These are phyloP conservation scores for Tulasnella sp. DNA, from an alignment of 768 basidiomycete genomes.

Conservation along the genomic window DNA sequence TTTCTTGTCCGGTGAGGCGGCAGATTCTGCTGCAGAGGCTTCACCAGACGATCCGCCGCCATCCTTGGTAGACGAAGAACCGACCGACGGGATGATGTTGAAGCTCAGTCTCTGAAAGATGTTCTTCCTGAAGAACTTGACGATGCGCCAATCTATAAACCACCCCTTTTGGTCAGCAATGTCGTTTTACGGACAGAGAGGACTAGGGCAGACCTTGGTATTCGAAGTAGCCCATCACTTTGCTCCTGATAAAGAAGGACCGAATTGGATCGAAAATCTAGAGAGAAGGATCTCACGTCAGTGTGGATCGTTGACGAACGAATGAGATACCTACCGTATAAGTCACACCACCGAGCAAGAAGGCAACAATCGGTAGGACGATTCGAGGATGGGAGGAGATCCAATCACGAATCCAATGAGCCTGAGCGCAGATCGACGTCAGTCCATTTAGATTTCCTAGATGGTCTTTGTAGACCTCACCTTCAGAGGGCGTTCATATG, in stretches of 20 bases:
- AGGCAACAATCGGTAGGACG: slow-evolving; percentile 68
- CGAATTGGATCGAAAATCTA: slow-evolving; percentile 92
- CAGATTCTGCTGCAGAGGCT: background rate
- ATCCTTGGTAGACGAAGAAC: background rate
- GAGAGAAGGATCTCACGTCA: background rate
- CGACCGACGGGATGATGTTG: slow-evolving; percentile 10
- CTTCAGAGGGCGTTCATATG: slow-evolving; percentile 58
- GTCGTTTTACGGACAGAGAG: background rate
- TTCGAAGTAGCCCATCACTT: slow-evolving; percentile 79
- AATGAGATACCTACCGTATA: slow-evolving; percentile 58
- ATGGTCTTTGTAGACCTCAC: background rate
- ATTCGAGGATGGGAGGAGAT: slow-evolving; percentile 80
- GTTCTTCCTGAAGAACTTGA: slow-evolving; percentile 65
- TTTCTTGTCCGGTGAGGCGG: slow-evolving; percentile 15
- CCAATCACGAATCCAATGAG: slow-evolving; percentile 67
- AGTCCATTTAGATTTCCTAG: background rate
- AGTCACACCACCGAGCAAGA: slow-evolving; percentile 81
- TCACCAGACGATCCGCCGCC: background rate
- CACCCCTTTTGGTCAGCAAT: background rate
- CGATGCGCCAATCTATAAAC: slow-evolving; percentile 55
- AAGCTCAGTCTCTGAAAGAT: slow-evolving; percentile 47
- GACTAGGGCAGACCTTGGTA: slow-evolving; percentile 47
- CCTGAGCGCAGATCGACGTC: slow-evolving; percentile 22
- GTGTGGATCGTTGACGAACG: background rate
- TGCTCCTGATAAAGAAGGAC: slow-evolving; percentile 70